Conservation (phyloP, 2,329 filamentous ascomycete genomes). For the Beauveria pseudobassiana region DNA sequence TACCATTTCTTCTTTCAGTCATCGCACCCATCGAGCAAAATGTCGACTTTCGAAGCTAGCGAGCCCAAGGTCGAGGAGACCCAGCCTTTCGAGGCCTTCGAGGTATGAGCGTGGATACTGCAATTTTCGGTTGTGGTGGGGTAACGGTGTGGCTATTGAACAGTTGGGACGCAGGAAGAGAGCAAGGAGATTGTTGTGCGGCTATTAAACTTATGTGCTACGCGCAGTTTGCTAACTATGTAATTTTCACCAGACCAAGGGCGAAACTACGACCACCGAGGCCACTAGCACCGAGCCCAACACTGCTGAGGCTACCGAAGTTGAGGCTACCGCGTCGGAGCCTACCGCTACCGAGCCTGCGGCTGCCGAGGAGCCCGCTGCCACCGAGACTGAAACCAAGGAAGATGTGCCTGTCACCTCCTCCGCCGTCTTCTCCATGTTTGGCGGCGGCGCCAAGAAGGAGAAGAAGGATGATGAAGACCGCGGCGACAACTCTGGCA, state of each 20-base stretch:
- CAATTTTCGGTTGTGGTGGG: neutral
- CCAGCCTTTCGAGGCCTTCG: slow-evolving; percentile 24
- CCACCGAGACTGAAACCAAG: slow-evolving; percentile 16
- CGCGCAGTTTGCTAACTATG: neutral
- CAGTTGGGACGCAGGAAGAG: neutral
- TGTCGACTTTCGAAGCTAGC: slow-evolving; percentile 43
- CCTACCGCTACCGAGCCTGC: neutral
- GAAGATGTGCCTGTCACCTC: slow-evolving; percentile 41
- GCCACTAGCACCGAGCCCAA: neutral
- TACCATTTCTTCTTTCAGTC: neutral
- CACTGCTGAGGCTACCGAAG: slow-evolving; percentile 12
- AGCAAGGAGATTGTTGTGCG: neutral
- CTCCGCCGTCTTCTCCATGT: slow-evolving; percentile 90
- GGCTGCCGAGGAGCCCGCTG: neutral
- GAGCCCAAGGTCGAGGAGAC: slow-evolving; percentile 49
- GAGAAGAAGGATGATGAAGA: slow-evolving; percentile 85
- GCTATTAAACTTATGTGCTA: neutral
- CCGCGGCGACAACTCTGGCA: slow-evolving; percentile 79
- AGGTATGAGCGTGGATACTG: slow-evolving; percentile 18
- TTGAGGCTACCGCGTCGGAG: slow-evolving; percentile 13
- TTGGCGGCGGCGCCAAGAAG: slow-evolving; percentile 94
- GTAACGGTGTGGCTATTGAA: neutral
- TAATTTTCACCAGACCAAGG: neutral
- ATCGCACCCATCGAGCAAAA: slow-evolving; percentile 23
- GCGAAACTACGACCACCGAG: slow-evolving; percentile 9